Conservation (phyloP, 2,329 filamentous ascomycete species). For the Exserohilum rostratum region DNA sequence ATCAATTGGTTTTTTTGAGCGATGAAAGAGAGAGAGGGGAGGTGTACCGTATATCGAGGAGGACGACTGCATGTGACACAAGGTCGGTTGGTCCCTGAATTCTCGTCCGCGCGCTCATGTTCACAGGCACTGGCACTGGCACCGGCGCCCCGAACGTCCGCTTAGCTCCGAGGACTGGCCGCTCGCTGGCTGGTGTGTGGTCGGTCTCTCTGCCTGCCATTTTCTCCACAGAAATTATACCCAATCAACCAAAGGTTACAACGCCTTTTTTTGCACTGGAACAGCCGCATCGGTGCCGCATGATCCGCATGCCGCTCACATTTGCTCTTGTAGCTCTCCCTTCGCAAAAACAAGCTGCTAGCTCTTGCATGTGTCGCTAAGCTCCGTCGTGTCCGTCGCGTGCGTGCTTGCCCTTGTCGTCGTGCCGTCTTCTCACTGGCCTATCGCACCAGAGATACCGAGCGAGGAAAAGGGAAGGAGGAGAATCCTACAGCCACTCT, state of each 20-base stretch:
- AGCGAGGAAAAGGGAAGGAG: too few relatives aligned
- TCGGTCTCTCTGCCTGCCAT: not conserved
- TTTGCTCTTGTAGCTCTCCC: too few relatives aligned
- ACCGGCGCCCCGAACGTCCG: not conserved
- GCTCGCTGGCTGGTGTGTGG: not conserved
- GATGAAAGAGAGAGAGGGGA: too few relatives aligned
- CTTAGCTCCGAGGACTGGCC: not conserved
- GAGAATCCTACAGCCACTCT: too few relatives aligned
- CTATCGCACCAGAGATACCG: too few relatives aligned
- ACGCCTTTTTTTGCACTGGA: too few relatives aligned
- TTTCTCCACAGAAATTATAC: not conserved
- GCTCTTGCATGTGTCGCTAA: not conserved
- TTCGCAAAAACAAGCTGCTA: too few relatives aligned
- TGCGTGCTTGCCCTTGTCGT: not conserved
- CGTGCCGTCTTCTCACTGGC: too few relatives aligned
- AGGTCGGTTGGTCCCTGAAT: not conserved
- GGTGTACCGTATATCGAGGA: not conserved
- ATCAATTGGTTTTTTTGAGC: too few relatives aligned
- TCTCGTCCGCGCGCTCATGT: not conserved
- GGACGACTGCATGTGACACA: not conserved
- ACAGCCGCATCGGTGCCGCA: too few relatives aligned
- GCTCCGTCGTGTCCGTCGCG: too few relatives aligned
- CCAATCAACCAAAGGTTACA: too few relatives aligned
- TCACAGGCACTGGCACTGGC: not conserved
- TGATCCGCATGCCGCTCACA: constrained; percentile 7